phyloP scores from a whole-genome alignment of 2,329 filamentous ascomycete genomes.

The Penicillium freii region DNA sequence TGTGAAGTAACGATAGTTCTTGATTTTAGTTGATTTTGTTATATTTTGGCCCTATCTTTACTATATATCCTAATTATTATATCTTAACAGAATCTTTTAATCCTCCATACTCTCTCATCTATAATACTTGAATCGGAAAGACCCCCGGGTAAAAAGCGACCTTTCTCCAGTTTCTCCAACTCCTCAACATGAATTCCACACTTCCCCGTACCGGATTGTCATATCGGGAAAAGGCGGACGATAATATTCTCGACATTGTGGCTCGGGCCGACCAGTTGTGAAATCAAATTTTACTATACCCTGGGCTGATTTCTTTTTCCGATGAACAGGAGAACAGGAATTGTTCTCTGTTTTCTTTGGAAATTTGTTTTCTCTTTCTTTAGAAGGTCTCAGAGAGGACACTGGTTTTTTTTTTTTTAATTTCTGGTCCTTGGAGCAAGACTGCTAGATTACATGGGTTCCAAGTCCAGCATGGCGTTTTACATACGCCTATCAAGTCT shows the following conservation, averaged over 20 bases:
- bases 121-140: too few relatives aligned
- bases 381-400: background rate
- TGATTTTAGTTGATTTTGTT: too few relatives aligned
- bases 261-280: conserved; percentile 30
- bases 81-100: background rate
- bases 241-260: background rate
- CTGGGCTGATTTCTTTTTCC: conserved; percentile 20
- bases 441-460: conserved; percentile 35
- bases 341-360: conserved; percentile 7
- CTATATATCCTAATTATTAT: background rate
- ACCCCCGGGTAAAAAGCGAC: too few relatives aligned
- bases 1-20: too few relatives aligned
- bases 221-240: conserved; percentile 38
- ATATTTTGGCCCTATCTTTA: background rate
- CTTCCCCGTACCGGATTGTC: conserved; percentile 18
- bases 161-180: too few relatives aligned
- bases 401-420: conserved; percentile 1
- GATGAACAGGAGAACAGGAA: background rate
- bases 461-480: conserved; percentile 28
- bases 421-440: conserved; percentile 17
- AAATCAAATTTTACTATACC: background rate
- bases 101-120: background rate
- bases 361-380: conserved; percentile 1
- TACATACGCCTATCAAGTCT: conserved; percentile 9
- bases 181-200: background rate